Evolutionary conservation across 768 basidiomycete genomes (phyloP), one percentile per base, ranked within the genome.

Genomic region (Lepiota venenata): DNA sequence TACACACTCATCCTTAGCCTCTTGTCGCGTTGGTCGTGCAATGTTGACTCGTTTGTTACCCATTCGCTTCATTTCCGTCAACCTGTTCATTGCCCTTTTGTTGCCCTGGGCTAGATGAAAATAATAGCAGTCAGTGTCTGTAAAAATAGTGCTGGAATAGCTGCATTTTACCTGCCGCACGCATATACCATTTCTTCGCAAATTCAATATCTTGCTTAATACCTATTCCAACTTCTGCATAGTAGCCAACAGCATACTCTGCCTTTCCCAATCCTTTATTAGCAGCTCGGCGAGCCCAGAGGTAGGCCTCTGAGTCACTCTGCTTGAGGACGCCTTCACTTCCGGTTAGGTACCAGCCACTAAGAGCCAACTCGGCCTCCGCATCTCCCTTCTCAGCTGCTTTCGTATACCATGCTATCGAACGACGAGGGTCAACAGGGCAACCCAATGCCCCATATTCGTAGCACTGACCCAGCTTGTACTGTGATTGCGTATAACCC

Each of bases 131-230:
- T 51, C 15, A 61, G 16, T 27, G 35, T 29, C 32, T 35, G 27
- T 11, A 18, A 45, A 45, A 41, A 39, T 47, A 18, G 18, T 52
- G 3, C 9, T 32, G 8, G 9, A 11, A 8, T 7, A 2, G 32
- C 27, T 12, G 10, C 8, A 21, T 20, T 88, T 46, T 63, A 98
- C 96, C 95, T 61, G 97, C 97, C 35, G 97, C 95, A 40, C 97
- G 84, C 93, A 98, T 97, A 69, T 99, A 99, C 95, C 96, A 98
- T 61, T 90, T 82, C 72, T 96, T 98, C 16, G 97, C 94, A 68
- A 94, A 87, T 56, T 98, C 96, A 43, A 93, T 71, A 63, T 99
- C 96, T 64, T 92, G 90, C 74, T 96, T 96, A 67, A 96, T 88
- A 29, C 97, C 97, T 60, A 99, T 99, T 2, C 95, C 97, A 10